phyloP scores from a whole-genome alignment of 23 red algal species.

The Agarophyton chilense region DNA sequence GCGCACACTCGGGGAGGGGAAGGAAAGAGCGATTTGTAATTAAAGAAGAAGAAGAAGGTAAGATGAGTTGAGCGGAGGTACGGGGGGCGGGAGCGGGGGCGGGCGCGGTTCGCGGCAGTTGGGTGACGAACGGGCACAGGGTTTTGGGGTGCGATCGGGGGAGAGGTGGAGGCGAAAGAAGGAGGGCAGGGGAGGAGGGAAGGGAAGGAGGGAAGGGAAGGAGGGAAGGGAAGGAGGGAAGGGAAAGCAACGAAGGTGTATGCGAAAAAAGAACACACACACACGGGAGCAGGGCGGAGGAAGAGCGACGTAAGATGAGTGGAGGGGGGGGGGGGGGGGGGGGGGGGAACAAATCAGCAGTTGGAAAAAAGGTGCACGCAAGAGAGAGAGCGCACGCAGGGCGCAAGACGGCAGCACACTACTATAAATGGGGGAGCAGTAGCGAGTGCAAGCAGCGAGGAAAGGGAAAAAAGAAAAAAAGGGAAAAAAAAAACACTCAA shows the following conservation, averaged over 20 bases:
- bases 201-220: not conserved
- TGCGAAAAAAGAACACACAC: too few relatives aligned
- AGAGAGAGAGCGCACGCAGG: not conserved
- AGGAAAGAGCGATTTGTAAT: too few relatives aligned
- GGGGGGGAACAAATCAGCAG: not conserved
- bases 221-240: not conserved
- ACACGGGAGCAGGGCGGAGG: not conserved
- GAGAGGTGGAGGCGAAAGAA: not conserved
- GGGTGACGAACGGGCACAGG: not conserved
- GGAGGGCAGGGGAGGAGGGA: not conserved
- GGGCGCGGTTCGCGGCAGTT: not conserved
- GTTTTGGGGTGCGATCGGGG: not conserved
- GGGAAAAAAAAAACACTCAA: not conserved
- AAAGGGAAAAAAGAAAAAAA: not conserved
- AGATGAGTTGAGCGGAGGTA: too few relatives aligned
- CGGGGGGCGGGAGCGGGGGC: not conserved
- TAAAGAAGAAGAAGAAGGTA: too few relatives aligned
- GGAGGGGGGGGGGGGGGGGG: conserved; percentile 10
- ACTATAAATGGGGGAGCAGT: not conserved
- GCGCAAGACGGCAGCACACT: not conserved
- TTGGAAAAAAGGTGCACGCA: not conserved
- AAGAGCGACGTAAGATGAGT: not conserved
- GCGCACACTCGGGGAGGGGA: too few relatives aligned
- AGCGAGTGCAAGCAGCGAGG: not conserved
- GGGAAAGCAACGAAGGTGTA: not conserved